phyloP scores from a whole-genome alignment of 2,329 filamentous ascomycete genomes.

The Colletotrichum endophyticum region DNA sequence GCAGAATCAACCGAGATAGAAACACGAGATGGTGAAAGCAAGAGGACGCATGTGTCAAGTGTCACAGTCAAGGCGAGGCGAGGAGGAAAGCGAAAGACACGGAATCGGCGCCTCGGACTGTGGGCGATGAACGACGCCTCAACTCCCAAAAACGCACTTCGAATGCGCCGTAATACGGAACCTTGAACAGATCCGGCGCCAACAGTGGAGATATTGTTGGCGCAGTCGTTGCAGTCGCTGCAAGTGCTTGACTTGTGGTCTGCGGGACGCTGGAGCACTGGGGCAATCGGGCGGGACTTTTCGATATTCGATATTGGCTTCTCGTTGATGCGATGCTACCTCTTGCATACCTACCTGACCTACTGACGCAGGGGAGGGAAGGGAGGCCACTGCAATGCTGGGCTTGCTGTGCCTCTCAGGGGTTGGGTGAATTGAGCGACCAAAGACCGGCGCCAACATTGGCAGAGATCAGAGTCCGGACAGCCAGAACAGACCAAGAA shows the following conservation, averaged over 20 bases:
- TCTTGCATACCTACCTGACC: background rate
- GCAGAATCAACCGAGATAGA: background rate
- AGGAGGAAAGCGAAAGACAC: background rate
- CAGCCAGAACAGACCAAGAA: background rate
- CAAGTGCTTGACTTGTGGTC: background rate
- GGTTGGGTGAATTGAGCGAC: background rate
- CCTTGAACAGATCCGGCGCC: conserved; percentile 8
- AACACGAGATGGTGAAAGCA: background rate
- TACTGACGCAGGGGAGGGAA: background rate
- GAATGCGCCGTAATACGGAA: conserved; percentile 8
- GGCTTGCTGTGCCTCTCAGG: conserved; percentile 13
- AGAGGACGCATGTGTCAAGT: background rate
- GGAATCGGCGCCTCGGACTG: background rate
- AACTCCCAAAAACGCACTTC: background rate
- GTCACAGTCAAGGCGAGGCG: background rate
- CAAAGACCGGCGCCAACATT: background rate
- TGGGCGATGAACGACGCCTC: background rate
- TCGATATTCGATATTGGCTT: background rate
- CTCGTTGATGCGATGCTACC: background rate
- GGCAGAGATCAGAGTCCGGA: background rate
- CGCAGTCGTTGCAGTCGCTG: background rate
- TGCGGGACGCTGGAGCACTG: background rate
- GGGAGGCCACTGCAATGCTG: background rate
- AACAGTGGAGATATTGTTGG: conserved; percentile 9
- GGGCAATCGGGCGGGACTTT: background rate